These are phyloP conservation scores for Corymbia maculata DNA, from an alignment of 345 rosid genomes.

Conservation along the genomic window DNA sequence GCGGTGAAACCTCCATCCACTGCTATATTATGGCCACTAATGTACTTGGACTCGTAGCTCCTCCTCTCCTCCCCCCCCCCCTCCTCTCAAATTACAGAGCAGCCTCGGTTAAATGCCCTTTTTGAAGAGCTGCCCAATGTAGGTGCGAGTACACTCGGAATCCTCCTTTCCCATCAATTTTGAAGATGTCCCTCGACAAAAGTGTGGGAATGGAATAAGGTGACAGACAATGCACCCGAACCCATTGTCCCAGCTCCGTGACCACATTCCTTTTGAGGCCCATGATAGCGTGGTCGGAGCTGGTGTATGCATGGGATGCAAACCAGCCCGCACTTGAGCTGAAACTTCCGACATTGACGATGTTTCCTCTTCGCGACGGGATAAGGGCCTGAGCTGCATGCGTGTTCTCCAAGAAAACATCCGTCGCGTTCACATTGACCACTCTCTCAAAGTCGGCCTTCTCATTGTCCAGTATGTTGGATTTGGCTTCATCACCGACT, in stretches of 20 bases:
- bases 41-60: constrained; percentile 11
- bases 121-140: too few relatives aligned
- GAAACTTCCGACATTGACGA: neutral
- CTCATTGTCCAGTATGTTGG: neutral
- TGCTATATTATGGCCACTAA: constrained; percentile 4
- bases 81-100: constrained; percentile 2
- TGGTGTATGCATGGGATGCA: constrained; percentile 3
- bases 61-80: too few relatives aligned
- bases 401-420: constrained; percentile 2
- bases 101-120: neutral
- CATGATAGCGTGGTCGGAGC: constrained; percentile 8
- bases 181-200: neutral
- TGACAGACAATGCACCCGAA: constrained; percentile 7
- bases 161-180: too few relatives aligned
- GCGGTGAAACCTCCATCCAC: neutral
- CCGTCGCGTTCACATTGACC: neutral
- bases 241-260: constrained; percentile 8
- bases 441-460: neutral
- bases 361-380: neutral
- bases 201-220: neutral
- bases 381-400: constrained; percentile 17
- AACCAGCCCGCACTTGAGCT: neutral
- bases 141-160: too few relatives aligned
- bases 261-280: constrained; percentile 3
- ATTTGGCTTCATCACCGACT: neutral